Percentiles rank a stretch among this genome's conserved stretches.
phyloP scores from a whole-genome alignment of 2,329 filamentous ascomycete species.

The Calycina herbarum region DNA sequence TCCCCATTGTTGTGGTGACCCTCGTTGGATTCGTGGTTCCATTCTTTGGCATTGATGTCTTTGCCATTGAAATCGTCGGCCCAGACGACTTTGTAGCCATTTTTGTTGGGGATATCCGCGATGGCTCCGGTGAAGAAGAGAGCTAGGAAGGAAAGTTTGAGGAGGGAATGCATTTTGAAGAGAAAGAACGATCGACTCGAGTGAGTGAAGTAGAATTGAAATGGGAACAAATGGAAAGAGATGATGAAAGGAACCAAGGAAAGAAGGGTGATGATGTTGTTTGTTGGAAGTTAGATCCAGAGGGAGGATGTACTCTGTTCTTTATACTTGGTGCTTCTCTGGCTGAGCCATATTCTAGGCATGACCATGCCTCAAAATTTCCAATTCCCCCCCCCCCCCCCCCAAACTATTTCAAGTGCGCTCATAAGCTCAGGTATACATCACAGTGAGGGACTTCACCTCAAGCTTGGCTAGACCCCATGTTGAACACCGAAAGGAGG shows the following conservation, averaged over 20 bases:
- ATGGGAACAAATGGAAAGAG: background rate
- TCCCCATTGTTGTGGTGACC: background rate
- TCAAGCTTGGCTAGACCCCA: too few species aligned
- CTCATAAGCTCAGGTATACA: too few species aligned
- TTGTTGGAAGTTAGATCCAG: background rate
- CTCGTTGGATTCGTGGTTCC: constrained; percentile 1
- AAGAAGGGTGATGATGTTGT: background rate
- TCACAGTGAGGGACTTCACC: too few species aligned
- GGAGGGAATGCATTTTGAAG: constrained; percentile 8
- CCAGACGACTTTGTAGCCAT: constrained; percentile 6
- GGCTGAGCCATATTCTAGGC: background rate
- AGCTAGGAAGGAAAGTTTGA: constrained; percentile 12
- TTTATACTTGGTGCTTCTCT: background rate
- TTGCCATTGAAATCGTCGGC: constrained; percentile 9
- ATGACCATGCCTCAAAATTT: background rate
- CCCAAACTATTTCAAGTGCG: background rate
- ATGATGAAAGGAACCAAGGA: background rate
- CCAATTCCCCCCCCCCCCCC: background rate
- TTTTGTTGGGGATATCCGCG: constrained; percentile 8
- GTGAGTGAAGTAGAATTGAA: background rate
- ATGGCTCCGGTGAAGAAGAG: background rate
- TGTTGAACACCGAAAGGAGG: too few species aligned
- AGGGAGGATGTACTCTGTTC: background rate
- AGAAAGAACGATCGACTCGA: background rate
- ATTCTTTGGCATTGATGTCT: background rate